A percentile compares a stretch with the other conserved stretches of the same genome.
Evolutionary conservation across 805 yeast species (phyloP).

Genomic region (Candida pseudofarinosa): DNA sequence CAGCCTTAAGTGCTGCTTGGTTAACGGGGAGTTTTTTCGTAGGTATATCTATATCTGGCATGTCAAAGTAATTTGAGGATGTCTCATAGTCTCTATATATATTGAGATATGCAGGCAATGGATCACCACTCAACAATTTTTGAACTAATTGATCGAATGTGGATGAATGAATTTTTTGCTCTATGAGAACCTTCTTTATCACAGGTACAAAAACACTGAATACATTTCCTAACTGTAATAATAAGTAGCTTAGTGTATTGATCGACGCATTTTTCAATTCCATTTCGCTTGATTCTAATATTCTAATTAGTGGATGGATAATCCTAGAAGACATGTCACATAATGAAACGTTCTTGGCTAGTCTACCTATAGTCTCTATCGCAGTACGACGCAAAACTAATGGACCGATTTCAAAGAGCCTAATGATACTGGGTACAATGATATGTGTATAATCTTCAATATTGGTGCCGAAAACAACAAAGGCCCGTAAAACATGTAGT

Average conservation of each 20-base stretch:
- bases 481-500: slow-evolving; percentile 70
- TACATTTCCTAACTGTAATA: slow-evolving; percentile 79
- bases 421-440: slow-evolving; percentile 80
- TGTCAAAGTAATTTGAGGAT: slow-evolving; percentile 40
- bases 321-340: slow-evolving; percentile 89
- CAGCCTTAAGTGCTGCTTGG: slow-evolving; percentile 61
- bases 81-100: slow-evolving; percentile 59
- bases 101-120: slow-evolving; percentile 72
- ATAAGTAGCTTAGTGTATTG: slow-evolving; percentile 73
- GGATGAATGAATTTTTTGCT: slow-evolving; percentile 62
- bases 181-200: slow-evolving; percentile 61
- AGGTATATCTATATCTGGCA: slow-evolving; percentile 61
- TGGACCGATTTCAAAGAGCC: slow-evolving; percentile 70
- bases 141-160: slow-evolving; percentile 78
- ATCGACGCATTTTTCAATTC: slow-evolving; percentile 64
- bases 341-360: slow-evolving; percentile 67
- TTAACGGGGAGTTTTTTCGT: slow-evolving; percentile 71
- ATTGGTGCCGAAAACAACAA: slow-evolving; percentile 82
- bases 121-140: slow-evolving; percentile 77
- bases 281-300: slow-evolving; percentile 47
- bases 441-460: slow-evolving; percentile 86
- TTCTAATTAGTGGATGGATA: slow-evolving; percentile 78
- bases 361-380: slow-evolving; percentile 75
- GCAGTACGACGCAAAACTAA: slow-evolving; percentile 65
- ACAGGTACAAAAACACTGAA: slow-evolving; percentile 84